phyloP scores from a whole-genome alignment of 164 flowering plant species.

The Houttuynia cordata region DNA sequence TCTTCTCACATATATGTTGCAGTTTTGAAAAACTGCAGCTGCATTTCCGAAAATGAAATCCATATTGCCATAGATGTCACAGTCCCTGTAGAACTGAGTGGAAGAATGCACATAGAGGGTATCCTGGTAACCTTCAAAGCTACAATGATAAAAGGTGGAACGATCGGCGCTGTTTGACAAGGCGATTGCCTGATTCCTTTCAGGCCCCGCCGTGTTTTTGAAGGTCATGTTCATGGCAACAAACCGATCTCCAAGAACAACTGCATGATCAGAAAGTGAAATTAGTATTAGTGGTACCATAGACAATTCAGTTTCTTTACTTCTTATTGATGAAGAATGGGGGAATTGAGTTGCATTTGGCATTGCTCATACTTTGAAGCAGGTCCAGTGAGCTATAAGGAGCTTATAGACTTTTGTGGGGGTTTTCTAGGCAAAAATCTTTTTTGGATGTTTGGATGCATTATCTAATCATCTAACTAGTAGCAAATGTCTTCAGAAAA shows the following conservation, averaged over 20 bases:
- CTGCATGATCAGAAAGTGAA: constrained; percentile 12
- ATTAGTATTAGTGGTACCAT: not conserved
- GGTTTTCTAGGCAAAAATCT: too few species aligned
- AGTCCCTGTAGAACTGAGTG: constrained; percentile 39
- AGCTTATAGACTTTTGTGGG: too few species aligned
- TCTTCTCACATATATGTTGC: constrained; percentile 23
- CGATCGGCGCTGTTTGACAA: constrained; percentile 32
- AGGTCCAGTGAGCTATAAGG: too few species aligned
- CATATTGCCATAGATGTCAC: constrained; percentile 37
- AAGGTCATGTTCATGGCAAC: constrained; percentile 32
- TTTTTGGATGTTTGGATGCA: too few species aligned
- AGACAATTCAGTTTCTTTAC: not conserved
- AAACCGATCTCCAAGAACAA: constrained; percentile 34
- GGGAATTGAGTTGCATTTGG: too few species aligned
- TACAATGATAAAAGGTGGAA: constrained; percentile 36
- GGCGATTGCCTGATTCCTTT: constrained; percentile 44
- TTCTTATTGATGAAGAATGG: too few species aligned
- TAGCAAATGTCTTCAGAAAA: too few species aligned
- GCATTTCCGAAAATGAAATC: constrained; percentile 51
- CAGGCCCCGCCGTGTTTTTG: constrained; percentile 39
- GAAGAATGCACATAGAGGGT: constrained; percentile 37
- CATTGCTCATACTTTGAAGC: too few species aligned
- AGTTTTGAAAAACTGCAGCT: constrained; percentile 33
- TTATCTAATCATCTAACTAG: too few species aligned
- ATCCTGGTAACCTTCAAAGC: constrained; percentile 46